Percentiles rank a stretch among this genome's conserved stretches.
phyloP scores from a whole-genome alignment of 83 land plant species.

The Diphasiastrum complanatum region DNA sequence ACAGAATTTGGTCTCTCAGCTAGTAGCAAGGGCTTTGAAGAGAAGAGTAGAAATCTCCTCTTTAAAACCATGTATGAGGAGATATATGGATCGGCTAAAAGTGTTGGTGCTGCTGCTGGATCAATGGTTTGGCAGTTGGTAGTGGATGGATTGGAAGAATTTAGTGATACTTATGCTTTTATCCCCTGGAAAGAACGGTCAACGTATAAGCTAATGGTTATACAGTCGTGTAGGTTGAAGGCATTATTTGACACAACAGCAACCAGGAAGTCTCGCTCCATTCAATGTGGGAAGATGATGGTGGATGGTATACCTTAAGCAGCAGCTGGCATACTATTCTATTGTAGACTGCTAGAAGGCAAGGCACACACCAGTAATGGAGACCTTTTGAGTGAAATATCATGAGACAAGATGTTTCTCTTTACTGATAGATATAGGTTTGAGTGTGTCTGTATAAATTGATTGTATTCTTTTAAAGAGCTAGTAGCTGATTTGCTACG shows the following conservation, averaged over 20 bases:
- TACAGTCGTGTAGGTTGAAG: slow-evolving; percentile 50
- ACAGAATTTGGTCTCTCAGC: slow-evolving; percentile 56
- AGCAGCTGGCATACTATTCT: no score
- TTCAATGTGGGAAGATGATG: no score
- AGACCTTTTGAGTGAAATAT: no score
- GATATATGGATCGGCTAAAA: slow-evolving; percentile 51
- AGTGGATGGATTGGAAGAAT: slow-evolving; percentile 41
- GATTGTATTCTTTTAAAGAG: no score
- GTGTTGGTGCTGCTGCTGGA: slow-evolving; percentile 59
- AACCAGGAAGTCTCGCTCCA: no score
- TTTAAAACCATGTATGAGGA: slow-evolving; percentile 37
- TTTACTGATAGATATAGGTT: no score
- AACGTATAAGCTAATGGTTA: slow-evolving; percentile 32
- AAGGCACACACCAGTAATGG: no score
- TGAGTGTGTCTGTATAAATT: no score
- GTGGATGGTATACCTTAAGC: no score
- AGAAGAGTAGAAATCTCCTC: slow-evolving; percentile 32
- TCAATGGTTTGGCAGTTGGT: slow-evolving; percentile 69
- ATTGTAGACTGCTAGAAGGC: no score
- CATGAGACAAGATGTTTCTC: no score
- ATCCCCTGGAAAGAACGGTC: slow-evolving; percentile 45
- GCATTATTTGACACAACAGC: slow-evolving; percentile 16
- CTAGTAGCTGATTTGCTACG: no score
- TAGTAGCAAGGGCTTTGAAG: slow-evolving; percentile 10
- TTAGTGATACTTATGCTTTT: slow-evolving; percentile 38